Evolutionary conservation across 1,139 yeast species (phyloP).

Genomic region (Candida tetrigidarum): DNA sequence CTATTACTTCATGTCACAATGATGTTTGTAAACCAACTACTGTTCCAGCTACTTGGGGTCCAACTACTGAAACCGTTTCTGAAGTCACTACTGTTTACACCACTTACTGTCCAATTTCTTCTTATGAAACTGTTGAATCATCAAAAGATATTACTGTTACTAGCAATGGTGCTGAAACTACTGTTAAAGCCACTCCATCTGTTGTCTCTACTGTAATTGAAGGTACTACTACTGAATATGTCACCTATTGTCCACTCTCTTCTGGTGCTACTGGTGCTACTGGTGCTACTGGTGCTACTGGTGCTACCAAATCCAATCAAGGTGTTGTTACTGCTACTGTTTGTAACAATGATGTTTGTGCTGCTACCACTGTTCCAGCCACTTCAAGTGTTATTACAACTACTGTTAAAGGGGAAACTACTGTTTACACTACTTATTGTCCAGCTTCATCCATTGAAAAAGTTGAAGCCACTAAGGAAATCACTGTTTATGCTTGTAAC

Average conservation of each 20-base stretch:
- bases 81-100: conserved; percentile 22
- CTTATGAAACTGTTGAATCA: conserved; percentile 22
- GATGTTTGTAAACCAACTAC: conserved; percentile 34
- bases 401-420: conserved; percentile 10
- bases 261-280: neutral
- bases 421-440: conserved; percentile 22
- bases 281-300: conserved; percentile 9
- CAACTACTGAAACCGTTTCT: conserved; percentile 33
- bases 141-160: neutral
- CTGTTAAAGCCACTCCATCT: conserved; percentile 15
- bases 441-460: conserved; percentile 28
- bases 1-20: conserved; percentile 11
- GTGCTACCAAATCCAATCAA: conserved; percentile 15
- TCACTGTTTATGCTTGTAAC: conserved; percentile 52
- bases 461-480: conserved; percentile 18
- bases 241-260: conserved; percentile 38
- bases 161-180: neutral
- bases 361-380: conserved; percentile 26
- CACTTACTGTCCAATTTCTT: conserved; percentile 26
- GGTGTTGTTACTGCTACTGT: conserved; percentile 46
- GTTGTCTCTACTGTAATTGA: conserved; percentile 27
- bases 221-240: conserved; percentile 32
- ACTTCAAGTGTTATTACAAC: conserved; percentile 18
- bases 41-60: conserved; percentile 10
- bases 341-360: conserved; percentile 43